These are phyloP conservation scores for Hypomontagnella monticulosa DNA, from an alignment of 495 filamentous ascomycete species.

Conservation along the genomic window DNA sequence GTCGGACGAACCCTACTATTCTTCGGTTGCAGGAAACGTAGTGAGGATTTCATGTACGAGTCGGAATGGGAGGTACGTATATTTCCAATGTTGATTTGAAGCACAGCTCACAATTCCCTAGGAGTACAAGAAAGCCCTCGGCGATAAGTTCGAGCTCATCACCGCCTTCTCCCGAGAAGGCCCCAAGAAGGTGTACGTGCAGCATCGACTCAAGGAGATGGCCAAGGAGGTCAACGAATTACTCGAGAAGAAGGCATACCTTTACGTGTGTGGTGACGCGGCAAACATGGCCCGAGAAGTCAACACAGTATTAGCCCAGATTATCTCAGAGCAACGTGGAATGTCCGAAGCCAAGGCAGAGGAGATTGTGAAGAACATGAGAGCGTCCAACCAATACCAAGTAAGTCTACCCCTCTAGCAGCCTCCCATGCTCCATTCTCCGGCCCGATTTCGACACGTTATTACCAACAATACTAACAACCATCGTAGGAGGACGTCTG, in stretches of 20 bases:
- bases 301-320: constrained; percentile 82
- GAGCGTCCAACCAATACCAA: constrained; percentile 93
- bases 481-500: constrained; percentile 79
- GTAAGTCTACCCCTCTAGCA: too few relatives aligned
- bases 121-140: constrained; percentile 83
- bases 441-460: not conserved
- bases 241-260: constrained; percentile 85
- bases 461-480: constrained; percentile 35
- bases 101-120: constrained; percentile 50
- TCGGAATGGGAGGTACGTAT: constrained; percentile 90
- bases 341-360: constrained; percentile 86
- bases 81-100: constrained; percentile 1
- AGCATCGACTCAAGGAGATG: constrained; percentile 86
- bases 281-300: constrained; percentile 99
- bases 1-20: constrained; percentile 93
- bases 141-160: constrained; percentile 86
- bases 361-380: constrained; percentile 95
- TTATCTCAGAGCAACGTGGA: constrained; percentile 83
- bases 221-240: constrained; percentile 88
- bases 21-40: constrained; percentile 86
- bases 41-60: constrained; percentile 92
- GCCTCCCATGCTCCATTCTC: not conserved
- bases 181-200: constrained; percentile 92
- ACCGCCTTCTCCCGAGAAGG: constrained; percentile 93
- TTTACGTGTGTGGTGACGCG: constrained; percentile 98